Conservation (phyloP, 2,329 filamentous ascomycete genomes). For the Sodiomyces alkalinus region DNA sequence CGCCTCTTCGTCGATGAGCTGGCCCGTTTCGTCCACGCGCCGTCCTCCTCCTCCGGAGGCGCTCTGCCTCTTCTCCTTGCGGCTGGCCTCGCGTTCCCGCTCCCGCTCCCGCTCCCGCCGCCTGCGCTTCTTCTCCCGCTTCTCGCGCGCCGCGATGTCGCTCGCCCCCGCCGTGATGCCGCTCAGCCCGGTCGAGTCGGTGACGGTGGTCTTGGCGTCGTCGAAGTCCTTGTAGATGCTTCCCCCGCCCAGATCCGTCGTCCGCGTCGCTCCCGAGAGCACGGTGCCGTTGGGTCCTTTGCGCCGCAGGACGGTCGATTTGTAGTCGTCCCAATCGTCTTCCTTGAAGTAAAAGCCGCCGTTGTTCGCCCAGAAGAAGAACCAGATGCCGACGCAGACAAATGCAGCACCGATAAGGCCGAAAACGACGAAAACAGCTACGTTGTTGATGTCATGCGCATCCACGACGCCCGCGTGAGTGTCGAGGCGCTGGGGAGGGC, state of each 20-base stretch:
- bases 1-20: slow-evolving; percentile 49
- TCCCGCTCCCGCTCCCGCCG: slow-evolving; percentile 25
- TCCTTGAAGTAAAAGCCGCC: slow-evolving; percentile 81
- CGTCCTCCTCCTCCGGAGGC: slow-evolving; percentile 27
- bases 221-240: slow-evolving; percentile 66
- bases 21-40: slow-evolving; percentile 16
- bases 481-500: too few relatives aligned
- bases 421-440: slow-evolving; percentile 71
- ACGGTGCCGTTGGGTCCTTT: slow-evolving; percentile 82
- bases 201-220: slow-evolving; percentile 29
- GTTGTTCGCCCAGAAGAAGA: slow-evolving; percentile 97
- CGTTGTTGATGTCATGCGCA: slow-evolving; percentile 44
- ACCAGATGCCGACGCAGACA: slow-evolving; percentile 71
- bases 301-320: slow-evolving; percentile 77
- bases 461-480: slow-evolving; percentile 33
- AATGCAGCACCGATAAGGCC: slow-evolving; percentile 68
- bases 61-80: slow-evolving; percentile 14
- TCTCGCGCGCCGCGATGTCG: slow-evolving; percentile 39
- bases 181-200: slow-evolving; percentile 29
- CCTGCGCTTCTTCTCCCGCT: slow-evolving; percentile 36
- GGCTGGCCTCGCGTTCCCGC: slow-evolving; percentile 14
- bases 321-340: slow-evolving; percentile 96
- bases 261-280: slow-evolving; percentile 65
- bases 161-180: slow-evolving; percentile 43
- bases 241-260: slow-evolving; percentile 74